Evolutionary conservation across 208 protist genomes (phyloP), one percentile per base, ranked within the genome.

Genomic region (Phytomonas sp.): DNA sequence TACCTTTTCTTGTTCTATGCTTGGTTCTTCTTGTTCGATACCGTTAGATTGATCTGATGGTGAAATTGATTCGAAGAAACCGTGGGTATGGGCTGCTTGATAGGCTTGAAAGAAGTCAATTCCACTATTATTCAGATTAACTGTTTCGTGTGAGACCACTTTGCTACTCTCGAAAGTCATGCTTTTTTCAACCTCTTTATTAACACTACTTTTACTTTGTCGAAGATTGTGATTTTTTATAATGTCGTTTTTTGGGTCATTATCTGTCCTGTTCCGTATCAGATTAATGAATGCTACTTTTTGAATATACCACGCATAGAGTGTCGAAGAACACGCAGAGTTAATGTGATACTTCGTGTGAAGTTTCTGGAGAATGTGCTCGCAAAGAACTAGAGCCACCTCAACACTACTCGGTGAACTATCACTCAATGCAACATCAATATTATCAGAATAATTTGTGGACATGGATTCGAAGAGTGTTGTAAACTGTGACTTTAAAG

Each of bases 331-430:
- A 16, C 36, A 69, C 11, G 60, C n/a, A n/a, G 72, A 14, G 19
- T 79, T 16, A 23, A 60, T 59, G 16, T 30, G 67, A 66, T 66
- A 76, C 16, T 65, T 72, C 6, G 14, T 60, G 34, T 74, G 73
- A 19, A 80, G 49, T 29, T 34, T 64, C 6, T 72, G 64, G 30
- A 91, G 73, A 4, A 77, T 76, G 29, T 63, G 68, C 0, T 76
- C 78, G 66, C 86, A 91, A n/a, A 91, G 62, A 60, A 87, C 75
- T 52, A 91, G 72, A 0, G 78, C 86, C 26, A 91, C 37, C 67
- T 91, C 86, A 26, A 74, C 74, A 31, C 72, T 72, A n/a, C 82
- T 78, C 26, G 86, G 86, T 33, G 81, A 72, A 42, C 66, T 68
- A 29, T 81, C 73, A 1, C 60, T 67, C 34, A 75, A 77, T 16